phyloP scores from a whole-genome alignment of 139 green algal species.

The Coelastrella sp. region DNA sequence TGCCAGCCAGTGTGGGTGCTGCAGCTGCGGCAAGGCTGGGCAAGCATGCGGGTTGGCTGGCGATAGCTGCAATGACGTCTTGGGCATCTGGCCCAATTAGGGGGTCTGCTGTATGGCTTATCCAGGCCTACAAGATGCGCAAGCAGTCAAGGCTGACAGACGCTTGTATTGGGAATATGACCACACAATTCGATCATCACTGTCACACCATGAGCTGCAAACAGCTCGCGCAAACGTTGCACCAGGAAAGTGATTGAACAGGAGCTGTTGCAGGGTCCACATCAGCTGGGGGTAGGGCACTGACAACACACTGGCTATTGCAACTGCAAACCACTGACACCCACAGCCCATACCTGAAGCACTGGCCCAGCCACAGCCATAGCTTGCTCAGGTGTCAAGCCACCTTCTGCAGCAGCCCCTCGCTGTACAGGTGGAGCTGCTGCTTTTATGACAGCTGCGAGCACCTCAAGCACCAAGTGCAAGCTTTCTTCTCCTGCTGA shows the following conservation, averaged over 20 bases:
- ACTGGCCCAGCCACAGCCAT: slow-evolving; percentile 44
- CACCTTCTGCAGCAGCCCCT: neutral
- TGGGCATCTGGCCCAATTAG: slow-evolving; percentile 72
- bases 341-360: slow-evolving; percentile 24
- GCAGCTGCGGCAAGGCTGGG: slow-evolving; percentile 56
- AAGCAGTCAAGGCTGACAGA: too few relatives aligned
- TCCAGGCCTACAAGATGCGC: slow-evolving; percentile 58
- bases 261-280: too few relatives aligned
- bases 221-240: too few relatives aligned
- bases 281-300: too few relatives aligned
- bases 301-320: too few relatives aligned
- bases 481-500: slow-evolving; percentile 68
- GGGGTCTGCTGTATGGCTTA: slow-evolving; percentile 73
- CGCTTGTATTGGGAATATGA: too few relatives aligned
- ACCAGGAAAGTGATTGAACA: too few relatives aligned
- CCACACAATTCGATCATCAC: too few relatives aligned
- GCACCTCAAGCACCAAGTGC: slow-evolving; percentile 85
- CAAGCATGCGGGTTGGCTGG: slow-evolving; percentile 59
- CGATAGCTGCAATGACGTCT: slow-evolving; percentile 72
- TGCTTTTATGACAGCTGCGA: slow-evolving; percentile 61
- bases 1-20: slow-evolving; percentile 63
- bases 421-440: neutral
- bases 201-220: too few relatives aligned
- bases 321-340: too few relatives aligned
- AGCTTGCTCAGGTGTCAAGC: slow-evolving; percentile 39